A percentile compares a stretch with the other conserved stretches of the same genome.
Conservation (phyloP, 1,284 basidiomycete species). For the Amylostereum areolatum region DNA sequence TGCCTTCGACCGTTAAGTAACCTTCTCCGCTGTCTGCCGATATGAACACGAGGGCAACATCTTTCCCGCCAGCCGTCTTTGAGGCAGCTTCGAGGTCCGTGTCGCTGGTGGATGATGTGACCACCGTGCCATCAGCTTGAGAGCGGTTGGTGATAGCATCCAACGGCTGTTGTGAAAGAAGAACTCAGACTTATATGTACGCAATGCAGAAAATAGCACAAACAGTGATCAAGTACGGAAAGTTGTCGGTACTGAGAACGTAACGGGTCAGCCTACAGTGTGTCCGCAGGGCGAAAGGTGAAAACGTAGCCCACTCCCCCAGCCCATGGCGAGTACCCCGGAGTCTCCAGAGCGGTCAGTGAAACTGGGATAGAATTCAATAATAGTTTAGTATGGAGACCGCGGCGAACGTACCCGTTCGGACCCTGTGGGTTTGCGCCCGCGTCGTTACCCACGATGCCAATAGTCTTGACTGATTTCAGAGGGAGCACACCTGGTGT, state of each 20-base stretch:
- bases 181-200: not conserved
- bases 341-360: slow-evolving; percentile 19
- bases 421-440: slow-evolving; percentile 51
- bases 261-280: not conserved
- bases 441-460: slow-evolving; percentile 59
- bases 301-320: slow-evolving; percentile 41
- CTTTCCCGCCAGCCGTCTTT: slow-evolving; percentile 21
- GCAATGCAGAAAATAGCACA: slow-evolving; percentile 7
- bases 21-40: slow-evolving; percentile 46
- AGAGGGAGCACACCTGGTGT: slow-evolving; percentile 50
- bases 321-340: slow-evolving; percentile 58
- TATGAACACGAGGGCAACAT: slow-evolving; percentile 53
- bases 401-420: slow-evolving; percentile 40
- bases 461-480: slow-evolving; percentile 44
- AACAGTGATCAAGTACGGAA: slow-evolving; percentile 18
- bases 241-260: not conserved
- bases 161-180: slow-evolving; percentile 8
- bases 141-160: slow-evolving; percentile 16
- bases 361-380: slow-evolving; percentile 19
- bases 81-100: slow-evolving; percentile 1
- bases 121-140: not conserved
- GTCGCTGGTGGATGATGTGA: slow-evolving; percentile 1
- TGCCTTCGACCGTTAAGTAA: slow-evolving; percentile 50
- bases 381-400: slow-evolving; percentile 13
- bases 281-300: not conserved